phyloP scores from a whole-genome alignment of 371 early-diverging fungal genomes.

The Conidiobolus coronatus region DNA sequence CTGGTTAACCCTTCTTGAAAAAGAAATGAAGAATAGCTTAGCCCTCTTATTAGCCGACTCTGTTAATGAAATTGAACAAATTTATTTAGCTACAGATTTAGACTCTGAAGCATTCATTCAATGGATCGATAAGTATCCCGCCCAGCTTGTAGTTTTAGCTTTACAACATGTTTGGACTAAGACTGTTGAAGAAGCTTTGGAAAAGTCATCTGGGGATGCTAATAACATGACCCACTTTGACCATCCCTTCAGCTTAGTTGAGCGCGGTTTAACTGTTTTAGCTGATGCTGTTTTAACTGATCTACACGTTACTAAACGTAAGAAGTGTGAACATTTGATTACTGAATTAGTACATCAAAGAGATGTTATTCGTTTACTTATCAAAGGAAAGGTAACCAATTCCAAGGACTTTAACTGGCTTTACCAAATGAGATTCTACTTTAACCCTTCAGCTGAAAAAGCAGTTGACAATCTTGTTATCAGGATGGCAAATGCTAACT shows the following conservation, averaged over 20 bases:
- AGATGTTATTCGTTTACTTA: conserved; percentile 68
- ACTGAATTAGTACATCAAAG: conserved; percentile 97
- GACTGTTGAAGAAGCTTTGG: conserved; percentile 52
- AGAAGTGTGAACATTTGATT: conserved; percentile 91
- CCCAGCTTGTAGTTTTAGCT: conserved; percentile 80
- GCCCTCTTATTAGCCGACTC: conserved; percentile 54
- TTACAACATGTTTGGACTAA: conserved; percentile 83
- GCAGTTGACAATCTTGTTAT: conserved; percentile 54
- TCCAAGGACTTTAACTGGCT: conserved; percentile 83
- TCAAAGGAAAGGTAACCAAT: conserved; percentile 22
- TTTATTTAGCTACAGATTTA: conserved; percentile 37
- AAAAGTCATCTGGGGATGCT: conserved; percentile 5
- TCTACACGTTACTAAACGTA: conserved; percentile 53
- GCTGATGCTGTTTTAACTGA: conserved; percentile 84
- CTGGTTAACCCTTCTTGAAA: conserved; percentile 86
- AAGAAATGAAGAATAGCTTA: conserved; percentile 72
- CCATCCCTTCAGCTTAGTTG: conserved; percentile 30
- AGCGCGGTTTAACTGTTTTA: conserved; percentile 55
- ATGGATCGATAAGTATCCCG: conserved; percentile 82
- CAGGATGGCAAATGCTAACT: conserved; percentile 82
- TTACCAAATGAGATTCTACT: conserved; percentile 94
- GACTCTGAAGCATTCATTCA: conserved; percentile 30
- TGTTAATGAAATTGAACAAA: conserved; percentile 29
- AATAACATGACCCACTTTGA: conserved; percentile 20
- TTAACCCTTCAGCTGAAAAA: conserved; percentile 28